These are phyloP conservation scores for Penicillium silybi DNA, from an alignment of 495 filamentous ascomycete species.

Conservation along the genomic window DNA sequence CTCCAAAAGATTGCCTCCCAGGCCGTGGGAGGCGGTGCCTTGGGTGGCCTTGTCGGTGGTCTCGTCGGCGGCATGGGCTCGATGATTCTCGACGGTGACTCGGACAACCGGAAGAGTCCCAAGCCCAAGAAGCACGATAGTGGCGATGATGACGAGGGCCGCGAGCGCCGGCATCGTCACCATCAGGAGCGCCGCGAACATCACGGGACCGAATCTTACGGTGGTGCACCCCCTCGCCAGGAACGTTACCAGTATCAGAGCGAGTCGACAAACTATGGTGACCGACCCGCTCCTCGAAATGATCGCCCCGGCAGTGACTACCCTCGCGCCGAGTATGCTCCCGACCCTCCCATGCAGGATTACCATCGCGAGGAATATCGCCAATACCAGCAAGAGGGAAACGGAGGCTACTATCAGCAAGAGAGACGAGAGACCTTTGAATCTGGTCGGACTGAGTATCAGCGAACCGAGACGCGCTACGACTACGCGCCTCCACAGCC, in stretches of 20 bases:
- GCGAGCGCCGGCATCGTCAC: slow-evolving; percentile 24
- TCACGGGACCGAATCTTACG: slow-evolving; percentile 32
- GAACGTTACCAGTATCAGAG: slow-evolving; percentile 12
- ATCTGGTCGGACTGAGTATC: slow-evolving; percentile 13
- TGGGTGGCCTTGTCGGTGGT: slow-evolving; percentile 51
- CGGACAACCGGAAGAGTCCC: slow-evolving; percentile 12
- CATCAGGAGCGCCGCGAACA: slow-evolving; percentile 30
- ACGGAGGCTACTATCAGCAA: slow-evolving; percentile 17
- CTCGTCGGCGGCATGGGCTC: slow-evolving; percentile 47
- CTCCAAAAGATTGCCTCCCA: slow-evolving; percentile 41
- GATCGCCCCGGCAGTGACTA: slow-evolving; percentile 7
- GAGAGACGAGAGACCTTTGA: slow-evolving; percentile 17
- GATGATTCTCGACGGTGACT: slow-evolving; percentile 36
- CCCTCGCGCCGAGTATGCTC: neutral
- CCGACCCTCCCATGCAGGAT: slow-evolving; percentile 4
- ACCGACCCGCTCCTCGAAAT: slow-evolving; percentile 3
- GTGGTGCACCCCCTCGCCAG: neutral
- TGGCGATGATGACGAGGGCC: slow-evolving; percentile 23
- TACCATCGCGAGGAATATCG: slow-evolving; percentile 22
- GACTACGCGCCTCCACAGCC: slow-evolving; percentile 10
- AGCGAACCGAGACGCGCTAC: slow-evolving; percentile 13
- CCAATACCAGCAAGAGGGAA: slow-evolving; percentile 32
- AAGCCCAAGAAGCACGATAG: slow-evolving; percentile 18
- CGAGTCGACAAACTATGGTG: slow-evolving; percentile 8
- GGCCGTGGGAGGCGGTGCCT: slow-evolving; percentile 43